phyloP scores from a whole-genome alignment of 768 basidiomycete species.

The Sporobolomyces phaffii region DNA sequence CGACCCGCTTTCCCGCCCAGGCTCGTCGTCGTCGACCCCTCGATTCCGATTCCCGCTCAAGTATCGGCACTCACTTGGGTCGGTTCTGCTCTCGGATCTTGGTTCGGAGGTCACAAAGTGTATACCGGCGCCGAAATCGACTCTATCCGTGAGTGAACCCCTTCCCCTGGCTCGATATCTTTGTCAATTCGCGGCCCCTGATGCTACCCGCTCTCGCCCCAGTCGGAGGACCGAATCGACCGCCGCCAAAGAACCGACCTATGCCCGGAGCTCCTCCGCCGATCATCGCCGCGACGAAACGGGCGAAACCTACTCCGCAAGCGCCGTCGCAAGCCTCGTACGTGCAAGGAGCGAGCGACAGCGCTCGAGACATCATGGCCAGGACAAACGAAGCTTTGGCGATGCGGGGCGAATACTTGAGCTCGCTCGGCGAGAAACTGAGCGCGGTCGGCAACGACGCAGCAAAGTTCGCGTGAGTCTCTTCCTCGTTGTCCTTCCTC shows the following conservation, averaged over 20 bases:
- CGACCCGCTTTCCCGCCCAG: slow-evolving; percentile 32
- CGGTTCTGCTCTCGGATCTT: slow-evolving; percentile 1
- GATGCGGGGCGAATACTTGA: slow-evolving; percentile 39
- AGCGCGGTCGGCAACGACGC: slow-evolving; percentile 28
- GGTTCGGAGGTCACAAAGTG: slow-evolving; percentile 30
- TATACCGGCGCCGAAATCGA: slow-evolving; percentile 33
- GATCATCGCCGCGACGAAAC: slow-evolving; percentile 14
- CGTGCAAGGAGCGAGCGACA: slow-evolving; percentile 28
- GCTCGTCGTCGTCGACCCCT: slow-evolving; percentile 1
- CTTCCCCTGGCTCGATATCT: too few relatives aligned
- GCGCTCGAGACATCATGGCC: slow-evolving; percentile 28
- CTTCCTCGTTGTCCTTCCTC: not conserved
- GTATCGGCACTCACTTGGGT: slow-evolving; percentile 1
- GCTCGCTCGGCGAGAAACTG: slow-evolving; percentile 37
- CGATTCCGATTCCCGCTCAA: slow-evolving; percentile 22
- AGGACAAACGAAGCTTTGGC: slow-evolving; percentile 37
- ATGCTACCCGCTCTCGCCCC: not conserved
- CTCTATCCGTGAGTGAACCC: slow-evolving; percentile 14
- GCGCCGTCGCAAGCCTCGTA: slow-evolving; percentile 1
- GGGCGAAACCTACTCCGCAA: not conserved
- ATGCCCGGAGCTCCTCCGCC: slow-evolving; percentile 3
- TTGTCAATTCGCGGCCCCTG: too few relatives aligned
- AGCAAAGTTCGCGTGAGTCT: slow-evolving; percentile 28
- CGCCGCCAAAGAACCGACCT: slow-evolving; percentile 18
- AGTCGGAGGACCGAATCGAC: slow-evolving; percentile 39